Conservation (phyloP, 257 asterid genomes). For the Prunella vulgaris region DNA sequence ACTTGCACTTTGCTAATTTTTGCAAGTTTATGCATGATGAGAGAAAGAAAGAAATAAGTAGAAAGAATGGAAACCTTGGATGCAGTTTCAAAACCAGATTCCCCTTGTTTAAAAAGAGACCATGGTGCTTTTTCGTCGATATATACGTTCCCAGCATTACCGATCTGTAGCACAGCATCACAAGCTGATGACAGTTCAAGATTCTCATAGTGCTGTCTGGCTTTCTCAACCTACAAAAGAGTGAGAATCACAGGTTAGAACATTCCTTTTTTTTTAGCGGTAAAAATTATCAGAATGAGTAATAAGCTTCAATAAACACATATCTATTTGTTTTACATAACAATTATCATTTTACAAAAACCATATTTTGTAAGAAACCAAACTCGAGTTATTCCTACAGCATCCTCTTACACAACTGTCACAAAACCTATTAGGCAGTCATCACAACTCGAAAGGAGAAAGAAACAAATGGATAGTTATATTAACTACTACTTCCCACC, state of each 20-base stretch:
- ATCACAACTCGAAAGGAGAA: neutral
- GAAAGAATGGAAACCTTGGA: slow-evolving; percentile 51
- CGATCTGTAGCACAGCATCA: slow-evolving; percentile 81
- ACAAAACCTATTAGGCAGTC: neutral
- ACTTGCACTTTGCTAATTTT: neutral
- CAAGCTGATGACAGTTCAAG: slow-evolving; percentile 86
- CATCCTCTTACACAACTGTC: neutral
- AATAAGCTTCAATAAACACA: neutral
- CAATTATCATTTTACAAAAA: neutral
- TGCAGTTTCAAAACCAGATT: slow-evolving; percentile 69
- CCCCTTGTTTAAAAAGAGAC: slow-evolving; percentile 92
- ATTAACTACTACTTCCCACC: neutral
- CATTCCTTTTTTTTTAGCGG: too few species aligned
- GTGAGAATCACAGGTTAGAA: neutral
- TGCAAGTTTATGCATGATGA: neutral
- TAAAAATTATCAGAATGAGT: neutral
- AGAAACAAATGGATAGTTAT: neutral
- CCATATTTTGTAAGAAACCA: neutral
- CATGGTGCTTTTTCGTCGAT: slow-evolving; percentile 83
- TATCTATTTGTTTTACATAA: neutral
- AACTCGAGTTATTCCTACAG: neutral
- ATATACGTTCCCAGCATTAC: slow-evolving; percentile 74
- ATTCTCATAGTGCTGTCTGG: slow-evolving; percentile 61
- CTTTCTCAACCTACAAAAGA: slow-evolving; percentile 36
- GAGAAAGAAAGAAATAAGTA: neutral